Percentiles rank a stretch among this genome's conserved stretches.
These are phyloP conservation scores for Thraustochytrium striatum DNA, from an alignment of 352 stramenopile species.

Conservation along the genomic window DNA sequence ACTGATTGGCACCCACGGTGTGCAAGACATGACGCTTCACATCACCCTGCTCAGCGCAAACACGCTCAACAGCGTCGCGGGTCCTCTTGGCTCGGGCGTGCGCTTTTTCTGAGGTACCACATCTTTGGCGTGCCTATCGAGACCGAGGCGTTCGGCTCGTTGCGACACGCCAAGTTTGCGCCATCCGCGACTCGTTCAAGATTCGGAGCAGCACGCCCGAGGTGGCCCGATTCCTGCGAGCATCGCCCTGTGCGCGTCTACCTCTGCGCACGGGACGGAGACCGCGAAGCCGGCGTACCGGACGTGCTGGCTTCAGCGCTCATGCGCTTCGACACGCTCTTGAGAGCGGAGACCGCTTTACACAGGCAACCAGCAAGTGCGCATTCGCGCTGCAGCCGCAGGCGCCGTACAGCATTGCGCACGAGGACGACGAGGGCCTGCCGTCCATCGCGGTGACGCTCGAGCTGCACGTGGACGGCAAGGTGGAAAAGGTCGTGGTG, in stretches of 20 bases:
- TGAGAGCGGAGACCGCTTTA: neutral
- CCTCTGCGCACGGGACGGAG: neutral
- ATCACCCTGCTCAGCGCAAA: slow-evolving; percentile 4
- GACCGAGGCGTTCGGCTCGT: slow-evolving; percentile 33
- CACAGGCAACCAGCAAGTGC: slow-evolving; percentile 36
- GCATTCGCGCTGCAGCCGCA: slow-evolving; percentile 10
- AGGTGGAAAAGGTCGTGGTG: slow-evolving; percentile 4
- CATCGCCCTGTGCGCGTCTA: slow-evolving; percentile 15
- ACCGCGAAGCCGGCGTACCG: neutral
- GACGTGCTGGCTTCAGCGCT: slow-evolving; percentile 2
- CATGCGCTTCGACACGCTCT: slow-evolving; percentile 10
- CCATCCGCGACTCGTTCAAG: slow-evolving; percentile 36
- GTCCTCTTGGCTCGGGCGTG: too few relatives aligned
- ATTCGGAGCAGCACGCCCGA: neutral
- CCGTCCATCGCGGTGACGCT: slow-evolving; percentile 31
- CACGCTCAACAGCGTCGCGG: neutral
- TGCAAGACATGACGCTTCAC: slow-evolving; percentile 27
- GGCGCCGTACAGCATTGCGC: neutral
- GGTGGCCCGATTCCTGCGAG: slow-evolving; percentile 2
- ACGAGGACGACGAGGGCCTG: neutral
- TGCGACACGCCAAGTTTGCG: slow-evolving; percentile 22
- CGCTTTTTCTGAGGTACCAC: slow-evolving; percentile 30
- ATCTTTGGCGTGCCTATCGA: slow-evolving; percentile 38
- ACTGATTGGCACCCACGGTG: neutral
- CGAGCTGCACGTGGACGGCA: slow-evolving; percentile 34